Conservation (phyloP, 2,329 filamentous ascomycete genomes). For the Penicillium sp. region DNA sequence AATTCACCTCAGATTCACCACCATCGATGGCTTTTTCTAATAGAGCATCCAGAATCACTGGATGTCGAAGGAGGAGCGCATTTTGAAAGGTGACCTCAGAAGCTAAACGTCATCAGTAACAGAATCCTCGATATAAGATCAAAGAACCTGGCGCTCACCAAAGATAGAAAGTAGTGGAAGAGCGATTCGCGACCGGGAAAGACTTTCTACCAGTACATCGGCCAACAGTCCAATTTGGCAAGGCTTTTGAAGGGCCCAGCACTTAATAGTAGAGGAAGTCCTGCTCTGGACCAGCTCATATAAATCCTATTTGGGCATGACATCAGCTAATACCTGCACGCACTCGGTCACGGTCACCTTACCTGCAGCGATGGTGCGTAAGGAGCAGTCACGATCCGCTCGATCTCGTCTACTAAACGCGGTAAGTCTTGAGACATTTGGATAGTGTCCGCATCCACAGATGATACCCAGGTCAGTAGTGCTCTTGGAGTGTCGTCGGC, state of each 20-base stretch:
- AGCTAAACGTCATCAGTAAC: slow-evolving; percentile 25
- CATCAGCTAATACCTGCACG: background rate
- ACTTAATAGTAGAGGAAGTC: slow-evolving; percentile 38
- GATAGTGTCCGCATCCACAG: background rate
- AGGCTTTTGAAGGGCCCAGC: slow-evolving; percentile 51
- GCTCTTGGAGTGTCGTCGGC: background rate
- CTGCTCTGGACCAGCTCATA: slow-evolving; percentile 29
- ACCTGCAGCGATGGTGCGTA: slow-evolving; percentile 56
- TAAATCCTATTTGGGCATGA: slow-evolving; percentile 30
- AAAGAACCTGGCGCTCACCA: background rate
- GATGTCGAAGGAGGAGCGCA: slow-evolving; percentile 33
- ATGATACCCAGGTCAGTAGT: background rate
- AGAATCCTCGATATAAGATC: slow-evolving; percentile 40
- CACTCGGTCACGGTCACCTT: slow-evolving; percentile 15
- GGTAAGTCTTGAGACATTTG: slow-evolving; percentile 28
- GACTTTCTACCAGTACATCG: slow-evolving; percentile 48
- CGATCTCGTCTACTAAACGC: slow-evolving; percentile 43
- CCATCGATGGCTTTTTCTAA: slow-evolving; percentile 31
- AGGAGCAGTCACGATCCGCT: slow-evolving; percentile 49
- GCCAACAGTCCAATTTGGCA: slow-evolving; percentile 52
- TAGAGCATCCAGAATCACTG: slow-evolving; percentile 36
- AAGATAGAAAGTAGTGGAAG: slow-evolving; percentile 45
- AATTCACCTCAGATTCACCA: slow-evolving; percentile 32
- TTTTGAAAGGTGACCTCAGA: slow-evolving; percentile 32
- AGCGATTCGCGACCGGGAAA: slow-evolving; percentile 54